Evolutionary conservation across 495 filamentous ascomycete genomes (phyloP), one percentile per base, ranked within the genome.

Genomic region (Opeltia flavorubescens): DNA sequence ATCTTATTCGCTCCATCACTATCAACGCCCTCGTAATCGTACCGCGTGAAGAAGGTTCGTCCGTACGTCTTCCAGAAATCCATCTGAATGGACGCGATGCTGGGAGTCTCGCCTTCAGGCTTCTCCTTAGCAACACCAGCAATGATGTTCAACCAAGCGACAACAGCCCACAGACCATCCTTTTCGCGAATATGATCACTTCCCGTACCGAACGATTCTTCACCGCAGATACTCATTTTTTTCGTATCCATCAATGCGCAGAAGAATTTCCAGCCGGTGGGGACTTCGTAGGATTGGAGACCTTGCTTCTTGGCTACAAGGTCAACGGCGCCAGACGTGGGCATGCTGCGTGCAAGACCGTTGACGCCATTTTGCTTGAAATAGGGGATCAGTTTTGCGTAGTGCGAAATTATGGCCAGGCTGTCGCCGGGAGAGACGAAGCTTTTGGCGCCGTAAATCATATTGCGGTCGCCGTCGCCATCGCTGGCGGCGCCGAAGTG

Each of bases 261-360:
- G 80, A 98, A 98, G 76, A 98, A 98, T 66, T 98, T 98, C 91
- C 91, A 98, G 48, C 91, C 91, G 1, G 91, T 98, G 9, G 91
- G 91, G 4, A 98, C 91, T 66, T 98, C 91, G 67, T 98, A 98
- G 66, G 77, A 81, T 66, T 88, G 69, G 21, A 96, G 71, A 18
- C 87, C 88, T 69, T 95, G 87, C 52, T 85, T 86, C 72, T 91
- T 80, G 47, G 91, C 91, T 15, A 98, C 91, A 35, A 91, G 78
- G 60, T 98, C 91, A 34, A 98, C 84, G 31, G 91, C 91, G 30
- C 86, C 87, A 7, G 84, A 89, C 11, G 91, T 98, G 29, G 91
- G 91, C 91, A 98, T 98, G 59, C 83, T 89, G 43, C 91, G 86
- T 18, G 91, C 93, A 42, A 98, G 76, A 33, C 91, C 91, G 60